Conservation (phyloP, 106 monocot species). For the Cymbidium sinense region DNA sequence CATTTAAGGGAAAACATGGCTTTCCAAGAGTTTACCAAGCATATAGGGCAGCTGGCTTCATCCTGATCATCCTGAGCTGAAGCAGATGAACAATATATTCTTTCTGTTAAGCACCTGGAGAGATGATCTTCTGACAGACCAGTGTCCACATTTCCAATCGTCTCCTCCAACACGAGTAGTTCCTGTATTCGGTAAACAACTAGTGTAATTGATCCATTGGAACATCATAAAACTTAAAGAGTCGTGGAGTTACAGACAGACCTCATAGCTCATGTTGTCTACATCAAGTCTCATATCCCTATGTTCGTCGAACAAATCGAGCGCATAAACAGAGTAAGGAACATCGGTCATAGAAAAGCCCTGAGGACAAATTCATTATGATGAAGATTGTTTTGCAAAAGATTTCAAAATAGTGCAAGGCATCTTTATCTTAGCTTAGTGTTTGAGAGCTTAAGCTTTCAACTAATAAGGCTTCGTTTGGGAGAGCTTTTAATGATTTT, state of each 20-base stretch:
- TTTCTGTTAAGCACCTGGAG: constrained; percentile 28
- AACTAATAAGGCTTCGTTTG: too few relatives aligned
- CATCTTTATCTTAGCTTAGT: too few relatives aligned
- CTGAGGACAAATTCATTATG: constrained; percentile 11
- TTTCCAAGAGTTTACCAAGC: constrained; percentile 33
- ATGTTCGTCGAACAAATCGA: constrained; percentile 36
- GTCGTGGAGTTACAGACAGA: neutral
- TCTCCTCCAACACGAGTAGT: constrained; percentile 61
- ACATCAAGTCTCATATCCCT: constrained; percentile 56
- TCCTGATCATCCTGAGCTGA: constrained; percentile 8
- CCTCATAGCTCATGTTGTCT: constrained; percentile 73
- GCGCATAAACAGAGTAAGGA: constrained; percentile 15
- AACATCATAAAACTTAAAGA: neutral
- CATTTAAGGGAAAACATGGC: too few relatives aligned
- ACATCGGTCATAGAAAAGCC: constrained; percentile 11
- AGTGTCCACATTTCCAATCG: constrained; percentile 53
- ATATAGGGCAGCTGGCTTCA: constrained; percentile 38
- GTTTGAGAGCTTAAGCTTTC: neutral
- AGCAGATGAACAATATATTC: constrained; percentile 12
- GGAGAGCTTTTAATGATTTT: too few relatives aligned
- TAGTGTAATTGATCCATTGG: neutral
- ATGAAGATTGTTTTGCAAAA: neutral
- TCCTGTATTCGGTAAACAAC: constrained; percentile 24
- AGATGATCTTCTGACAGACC: constrained; percentile 46
- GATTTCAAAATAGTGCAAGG: too few relatives aligned